Base-by-base conservation (phyloP, 345 rosid species). In the Aquilaria yunnanensis region DNA sequence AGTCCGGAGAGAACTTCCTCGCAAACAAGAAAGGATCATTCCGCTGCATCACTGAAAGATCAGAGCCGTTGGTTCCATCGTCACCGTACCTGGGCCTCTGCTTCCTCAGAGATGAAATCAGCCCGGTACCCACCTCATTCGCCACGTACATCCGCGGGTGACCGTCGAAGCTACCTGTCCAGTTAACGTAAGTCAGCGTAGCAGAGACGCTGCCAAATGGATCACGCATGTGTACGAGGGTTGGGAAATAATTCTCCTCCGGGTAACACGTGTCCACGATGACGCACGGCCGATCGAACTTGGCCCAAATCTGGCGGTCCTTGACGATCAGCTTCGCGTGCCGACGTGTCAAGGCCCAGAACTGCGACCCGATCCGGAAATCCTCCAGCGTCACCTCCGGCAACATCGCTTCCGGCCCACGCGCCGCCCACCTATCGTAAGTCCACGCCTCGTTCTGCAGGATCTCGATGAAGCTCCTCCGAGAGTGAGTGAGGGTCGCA, bases 331-430 rank as follows among this genome's bases (percentile, higher is more conserved):
- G 14, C 76, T 79, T 77, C 54, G 96, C 94, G 57, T 91, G 97
- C 64, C 62, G 68, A 61, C 96, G 84, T 61, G 88, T 78, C 78
- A 86, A 11, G 1, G 63, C 81, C 97, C 97, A 88, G 32, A 88
- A 88, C 85, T 91, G 96, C 47, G 96, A 91, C 75, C 96, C 96
- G 12, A 85, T 85, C 59, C 94, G 68, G 23, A 91, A 91, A 29
- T 86, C 90, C 57, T 79, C 88, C 0, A 88, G 57, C 70, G 16
- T 69, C 80, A 88, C 90, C 51, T 79, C 96, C 67, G 96, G 90
- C 0, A 85, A 67, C 96, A 92, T 92, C 68, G 83, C 83, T 2
- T 74, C 62, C 0, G n/a, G 14, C 1, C 96, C 98, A 69, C 92
- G 90, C 72, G 89, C 94, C 34, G 87, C 87, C 94, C 96, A 92